Evolutionary conservation across 1,284 basidiomycete species (phyloP), one percentile per base, ranked within the genome.

Genomic region (Chalciporus sp.): DNA sequence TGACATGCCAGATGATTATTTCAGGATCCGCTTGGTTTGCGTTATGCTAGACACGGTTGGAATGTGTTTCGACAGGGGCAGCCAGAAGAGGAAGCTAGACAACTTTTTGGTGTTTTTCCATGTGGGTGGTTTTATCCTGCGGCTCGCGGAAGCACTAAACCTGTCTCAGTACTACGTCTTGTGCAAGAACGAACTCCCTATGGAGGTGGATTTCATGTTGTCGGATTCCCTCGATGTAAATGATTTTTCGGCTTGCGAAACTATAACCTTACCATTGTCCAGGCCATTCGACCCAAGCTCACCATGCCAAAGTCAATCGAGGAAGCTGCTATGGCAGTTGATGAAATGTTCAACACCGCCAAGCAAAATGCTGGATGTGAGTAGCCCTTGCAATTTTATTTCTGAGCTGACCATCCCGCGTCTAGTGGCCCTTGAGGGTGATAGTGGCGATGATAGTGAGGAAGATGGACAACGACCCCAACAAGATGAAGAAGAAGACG

Each of bases 201-300:
- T 98, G 92, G 97, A 99, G 57, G 88, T 98, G 16, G 95, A 97
- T 55, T 99, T 98, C 69, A 96, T 98, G 94, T 72, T 98, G 9
- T 85, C 86, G 2, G 96, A 98, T 69, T 96, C 95, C 1, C 73
- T 98, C 11, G 95, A 98, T 76, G 92, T 91, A 61, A 63, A 57
- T 14, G 35, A 33, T 51, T 27, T 17, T 49, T 29, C n/a, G n/a
- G 41, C 27, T 46, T 49, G 40, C 45, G 20, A 44, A 33, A 47
- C 19, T n/a, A 50, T 41, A 47, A 47, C 26, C 47, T 63, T 49
- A 59, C 46, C 28, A 17, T 23, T 52, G 16, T 57, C 9, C 60
- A 94, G 90, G 86, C 89, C 43, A 78, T 96, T 29, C 81, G 94
- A 55, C 92, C 94, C 1, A 93, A 91, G 62, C 68, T 89, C 27